These are phyloP conservation scores for Candida sojae DNA, from an alignment of 1,139 yeast species.

Conservation along the genomic window DNA sequence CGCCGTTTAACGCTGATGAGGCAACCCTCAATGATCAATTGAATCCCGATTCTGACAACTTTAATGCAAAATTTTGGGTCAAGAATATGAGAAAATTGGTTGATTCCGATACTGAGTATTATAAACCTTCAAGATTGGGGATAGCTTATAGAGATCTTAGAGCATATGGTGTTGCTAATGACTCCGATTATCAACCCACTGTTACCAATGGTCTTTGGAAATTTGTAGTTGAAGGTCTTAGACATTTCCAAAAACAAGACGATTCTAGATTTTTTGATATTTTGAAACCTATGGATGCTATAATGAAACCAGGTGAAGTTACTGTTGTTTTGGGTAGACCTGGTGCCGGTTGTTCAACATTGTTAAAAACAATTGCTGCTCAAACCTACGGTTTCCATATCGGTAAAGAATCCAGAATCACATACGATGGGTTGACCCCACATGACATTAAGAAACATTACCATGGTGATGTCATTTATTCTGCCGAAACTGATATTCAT, in stretches of 20 bases:
- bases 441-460: constrained; percentile 46
- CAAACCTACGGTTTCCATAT: constrained; percentile 35
- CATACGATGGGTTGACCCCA: constrained; percentile 52
- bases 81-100: constrained; percentile 58
- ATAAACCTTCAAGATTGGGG: constrained; percentile 63
- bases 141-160: constrained; percentile 65
- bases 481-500: constrained; percentile 54
- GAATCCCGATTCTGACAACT: constrained; percentile 12
- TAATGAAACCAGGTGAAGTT: constrained; percentile 31
- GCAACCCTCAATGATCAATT: constrained; percentile 3
- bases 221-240: constrained; percentile 18
- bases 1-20: constrained; percentile 29
- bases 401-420: constrained; percentile 25
- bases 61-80: constrained; percentile 56
- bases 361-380: constrained; percentile 32
- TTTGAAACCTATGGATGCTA: constrained; percentile 34
- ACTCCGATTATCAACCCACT: constrained; percentile 76
- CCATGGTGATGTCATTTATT: constrained; percentile 50
- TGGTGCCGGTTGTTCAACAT: constrained; percentile 35
- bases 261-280: constrained; percentile 28
- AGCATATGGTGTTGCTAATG: constrained; percentile 75
- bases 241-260: constrained; percentile 27
- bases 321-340: constrained; percentile 39
- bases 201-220: constrained; percentile 52
- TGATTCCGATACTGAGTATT: constrained; percentile 62